These are phyloP conservation scores for Cyclotella baltica DNA, from an alignment of 108 stramenopile species.

Conservation along the genomic window DNA sequence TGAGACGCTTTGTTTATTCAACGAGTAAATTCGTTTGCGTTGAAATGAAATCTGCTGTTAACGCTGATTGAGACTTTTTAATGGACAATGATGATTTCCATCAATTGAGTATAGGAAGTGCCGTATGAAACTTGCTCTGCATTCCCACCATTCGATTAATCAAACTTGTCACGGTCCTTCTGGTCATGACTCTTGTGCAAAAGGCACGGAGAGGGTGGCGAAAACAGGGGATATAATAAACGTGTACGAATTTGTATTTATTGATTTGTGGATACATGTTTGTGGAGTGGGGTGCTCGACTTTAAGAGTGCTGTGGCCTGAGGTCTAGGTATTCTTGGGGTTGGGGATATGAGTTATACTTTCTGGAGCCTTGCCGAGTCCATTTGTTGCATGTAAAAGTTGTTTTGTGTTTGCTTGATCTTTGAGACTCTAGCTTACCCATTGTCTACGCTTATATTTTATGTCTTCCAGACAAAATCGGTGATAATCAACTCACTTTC, in stretches of 20 bases:
- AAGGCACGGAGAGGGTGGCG: constrained; percentile 20
- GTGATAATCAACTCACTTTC: background rate
- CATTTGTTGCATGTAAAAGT: background rate
- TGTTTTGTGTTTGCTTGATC: background rate
- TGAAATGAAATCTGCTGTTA: background rate
- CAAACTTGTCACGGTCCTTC: background rate
- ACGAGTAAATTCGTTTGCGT: background rate
- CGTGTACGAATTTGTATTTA: constrained; percentile 19
- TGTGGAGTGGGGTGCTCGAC: constrained; percentile 31
- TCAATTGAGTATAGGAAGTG: constrained; percentile 55
- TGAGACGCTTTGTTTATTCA: constrained; percentile 27
- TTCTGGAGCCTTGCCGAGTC: constrained; percentile 29
- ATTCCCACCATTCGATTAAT: constrained; percentile 1
- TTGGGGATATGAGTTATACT: constrained; percentile 35
- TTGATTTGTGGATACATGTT: constrained; percentile 13
- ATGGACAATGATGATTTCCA: constrained; percentile 59
- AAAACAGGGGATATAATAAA: constrained; percentile 28
- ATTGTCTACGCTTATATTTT: background rate
- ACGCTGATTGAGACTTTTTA: background rate
- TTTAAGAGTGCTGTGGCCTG: constrained; percentile 3
- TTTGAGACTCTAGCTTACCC: background rate
- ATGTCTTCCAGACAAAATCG: background rate
- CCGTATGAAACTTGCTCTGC: constrained; percentile 49
- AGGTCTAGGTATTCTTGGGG: constrained; percentile 17
- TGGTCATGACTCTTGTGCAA: constrained; percentile 28